Evolutionary conservation across 306 rosid species (phyloP), one percentile per base, ranked within the genome.

Genomic region (Malus fusca): DNA sequence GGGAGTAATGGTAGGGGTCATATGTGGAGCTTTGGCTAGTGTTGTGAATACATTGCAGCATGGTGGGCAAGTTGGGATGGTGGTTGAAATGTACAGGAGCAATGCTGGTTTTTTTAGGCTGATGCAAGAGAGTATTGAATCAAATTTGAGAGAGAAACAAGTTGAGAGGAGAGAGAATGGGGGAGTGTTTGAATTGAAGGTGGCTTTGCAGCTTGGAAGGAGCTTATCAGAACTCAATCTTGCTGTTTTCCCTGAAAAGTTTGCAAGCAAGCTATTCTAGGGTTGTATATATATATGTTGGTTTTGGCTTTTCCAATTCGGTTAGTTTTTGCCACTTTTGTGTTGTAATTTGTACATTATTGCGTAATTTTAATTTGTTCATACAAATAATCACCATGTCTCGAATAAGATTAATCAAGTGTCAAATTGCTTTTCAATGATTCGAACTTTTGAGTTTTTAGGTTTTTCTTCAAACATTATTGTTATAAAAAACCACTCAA

Each of bases 61-160:
- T 79, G 98, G 97, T 21, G 92, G 92, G 12, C 97, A 93, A 88
- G 87, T 85, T 8, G 97, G 97, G 64, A 93, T 91, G 98, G 89
- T 91, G 79, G 86, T 89, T 74, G 97, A 93, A 75, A 77, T 88
- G 90, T 89, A 89, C 37, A 86, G 91, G 31, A 76, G 67, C 65
- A 69, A 65, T 55, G 79, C 69, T 68, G 98, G 97, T 10, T 85
- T 83, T 58, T 89, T 93, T 59, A 88, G 85, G 89, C 89, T 88
- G 70, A 83, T 89, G 87, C 86, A 88, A 67, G 96, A 87, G 85
- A 79, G 62, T 2, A 85, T 91, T 10, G 86, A 88, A 72, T 37
- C 71, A 1, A 88, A 84, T 71, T 15, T 93, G 9, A 82, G 66
- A 30, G 90, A 84, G 70, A 71, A 73, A 83, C 85, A 87, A 44